Percentiles rank a stretch among this genome's conserved stretches.
Conservation (phyloP, 2,329 filamentous ascomycete genomes). For the Clonostachys rhizophaga region DNA sequence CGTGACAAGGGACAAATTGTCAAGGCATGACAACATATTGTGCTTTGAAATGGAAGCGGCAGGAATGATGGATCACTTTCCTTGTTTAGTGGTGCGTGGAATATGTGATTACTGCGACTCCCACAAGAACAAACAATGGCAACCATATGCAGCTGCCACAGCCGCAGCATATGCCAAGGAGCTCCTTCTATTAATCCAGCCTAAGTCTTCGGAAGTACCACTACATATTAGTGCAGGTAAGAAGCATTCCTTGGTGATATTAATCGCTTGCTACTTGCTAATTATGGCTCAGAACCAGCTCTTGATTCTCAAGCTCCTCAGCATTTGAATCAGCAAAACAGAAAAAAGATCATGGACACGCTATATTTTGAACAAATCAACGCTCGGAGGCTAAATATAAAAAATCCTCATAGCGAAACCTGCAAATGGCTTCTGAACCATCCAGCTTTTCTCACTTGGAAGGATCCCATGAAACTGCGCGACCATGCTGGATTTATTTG, state of each 20-base stretch:
- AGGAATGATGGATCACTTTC: conserved; percentile 17
- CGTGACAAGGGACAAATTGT: conserved; percentile 22
- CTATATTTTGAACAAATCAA: conserved; percentile 8
- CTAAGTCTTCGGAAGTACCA: background rate
- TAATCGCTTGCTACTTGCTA: too few relatives aligned
- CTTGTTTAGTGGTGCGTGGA: conserved; percentile 20
- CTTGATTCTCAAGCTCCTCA: too few relatives aligned
- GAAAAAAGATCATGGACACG: conserved; percentile 3
- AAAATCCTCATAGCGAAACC: conserved; percentile 15
- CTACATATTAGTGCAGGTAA: background rate
- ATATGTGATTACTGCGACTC: conserved; percentile 24
- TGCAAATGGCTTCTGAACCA: conserved; percentile 24
- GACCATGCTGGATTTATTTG: conserved; percentile 19
- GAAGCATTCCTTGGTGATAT: background rate
- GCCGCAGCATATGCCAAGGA: conserved; percentile 16
- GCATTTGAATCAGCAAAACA: background rate
- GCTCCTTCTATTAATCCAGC: background rate
- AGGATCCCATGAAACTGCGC: conserved; percentile 14
- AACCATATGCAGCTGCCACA: conserved; percentile 13
- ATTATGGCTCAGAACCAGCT: too few relatives aligned
- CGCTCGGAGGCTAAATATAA: conserved; percentile 12
- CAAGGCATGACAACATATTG: conserved; percentile 10
- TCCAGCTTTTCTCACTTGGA: conserved; percentile 7
- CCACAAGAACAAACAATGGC: conserved; percentile 18
- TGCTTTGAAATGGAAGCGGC: conserved; percentile 2